phyloP scores from a whole-genome alignment of 192 early-diverging fungal species.

The Coemansia sp. region DNA sequence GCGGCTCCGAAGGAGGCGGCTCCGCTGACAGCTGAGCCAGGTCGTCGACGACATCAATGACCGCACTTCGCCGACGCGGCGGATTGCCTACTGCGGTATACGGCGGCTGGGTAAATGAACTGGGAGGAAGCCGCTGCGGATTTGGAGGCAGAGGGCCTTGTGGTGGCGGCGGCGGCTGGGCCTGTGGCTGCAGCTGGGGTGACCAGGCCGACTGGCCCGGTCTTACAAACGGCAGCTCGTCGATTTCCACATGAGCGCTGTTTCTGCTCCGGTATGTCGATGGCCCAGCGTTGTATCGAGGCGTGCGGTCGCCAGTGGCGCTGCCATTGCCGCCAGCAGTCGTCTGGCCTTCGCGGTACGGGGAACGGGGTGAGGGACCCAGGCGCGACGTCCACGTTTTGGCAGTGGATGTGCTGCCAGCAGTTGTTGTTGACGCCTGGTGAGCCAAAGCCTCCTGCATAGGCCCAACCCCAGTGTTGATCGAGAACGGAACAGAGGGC shows the following conservation, averaged over 20 bases:
- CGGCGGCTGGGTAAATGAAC: not conserved
- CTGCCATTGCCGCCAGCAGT: not conserved
- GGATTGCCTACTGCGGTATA: not conserved
- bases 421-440: not conserved
- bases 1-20: not conserved
- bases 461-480: slow-evolving; percentile 26
- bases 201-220: slow-evolving; percentile 26
- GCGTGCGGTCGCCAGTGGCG: slow-evolving; percentile 14
- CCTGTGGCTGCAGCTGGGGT: slow-evolving; percentile 14
- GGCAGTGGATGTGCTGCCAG: not conserved
- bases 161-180: not conserved
- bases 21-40: not conserved
- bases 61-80: slow-evolving; percentile 35
- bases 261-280: slow-evolving; percentile 45
- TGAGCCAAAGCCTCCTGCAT: not conserved
- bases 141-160: not conserved
- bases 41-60: slow-evolving; percentile 39
- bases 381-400: not conserved
- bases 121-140: slow-evolving; percentile 6
- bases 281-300: slow-evolving; percentile 22
- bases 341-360: slow-evolving; percentile 19
- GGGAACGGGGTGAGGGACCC: slow-evolving; percentile 23
- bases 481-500: slow-evolving; percentile 26
- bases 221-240: slow-evolving; percentile 48
- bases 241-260: slow-evolving; percentile 47